A percentile compares a stretch with the other conserved stretches of the same genome.
phyloP scores from a whole-genome alignment of 768 basidiomycete species.

The Kwoniella dejecticola region DNA sequence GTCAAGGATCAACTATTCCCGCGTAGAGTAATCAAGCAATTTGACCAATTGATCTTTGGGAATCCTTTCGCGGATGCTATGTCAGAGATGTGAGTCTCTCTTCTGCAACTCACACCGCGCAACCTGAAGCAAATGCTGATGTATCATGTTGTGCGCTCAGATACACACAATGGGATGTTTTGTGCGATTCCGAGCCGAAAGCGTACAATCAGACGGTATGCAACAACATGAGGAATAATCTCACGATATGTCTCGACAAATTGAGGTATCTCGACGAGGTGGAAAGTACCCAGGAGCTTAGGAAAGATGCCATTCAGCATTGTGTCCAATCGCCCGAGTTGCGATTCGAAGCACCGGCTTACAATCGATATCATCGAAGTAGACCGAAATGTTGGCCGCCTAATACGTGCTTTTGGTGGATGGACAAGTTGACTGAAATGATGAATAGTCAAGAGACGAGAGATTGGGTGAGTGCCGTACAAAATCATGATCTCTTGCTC shows the following conservation, averaged over 20 bases:
- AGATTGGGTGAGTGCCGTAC: slow-evolving; percentile 1
- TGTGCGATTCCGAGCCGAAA: slow-evolving; percentile 7
- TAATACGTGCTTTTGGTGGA: slow-evolving; percentile 13
- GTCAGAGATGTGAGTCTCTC: slow-evolving; percentile 10
- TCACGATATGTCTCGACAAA: slow-evolving; percentile 8
- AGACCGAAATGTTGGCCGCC: background rate
- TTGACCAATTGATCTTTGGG: slow-evolving; percentile 13
- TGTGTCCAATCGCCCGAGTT: background rate
- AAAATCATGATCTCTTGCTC: too few relatives aligned
- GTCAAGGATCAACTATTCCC: background rate
- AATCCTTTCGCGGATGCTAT: slow-evolving; percentile 14
- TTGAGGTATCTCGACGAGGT: slow-evolving; percentile 8
- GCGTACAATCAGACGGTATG: slow-evolving; percentile 11
- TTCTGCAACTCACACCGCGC: too few relatives aligned
- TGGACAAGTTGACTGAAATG: background rate
- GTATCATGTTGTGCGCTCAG: background rate
- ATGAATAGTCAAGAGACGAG: slow-evolving; percentile 10
- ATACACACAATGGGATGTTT: slow-evolving; percentile 8
- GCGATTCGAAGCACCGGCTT: background rate
- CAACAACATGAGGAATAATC: slow-evolving; percentile 4
- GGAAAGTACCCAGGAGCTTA: slow-evolving; percentile 2
- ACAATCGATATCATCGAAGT: slow-evolving; percentile 7
- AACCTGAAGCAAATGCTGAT: too few relatives aligned
- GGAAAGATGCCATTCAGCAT: background rate
- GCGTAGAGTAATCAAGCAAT: slow-evolving; percentile 4